phyloP scores from a whole-genome alignment of 345 rosid species.

The Euphorbia peplus region DNA sequence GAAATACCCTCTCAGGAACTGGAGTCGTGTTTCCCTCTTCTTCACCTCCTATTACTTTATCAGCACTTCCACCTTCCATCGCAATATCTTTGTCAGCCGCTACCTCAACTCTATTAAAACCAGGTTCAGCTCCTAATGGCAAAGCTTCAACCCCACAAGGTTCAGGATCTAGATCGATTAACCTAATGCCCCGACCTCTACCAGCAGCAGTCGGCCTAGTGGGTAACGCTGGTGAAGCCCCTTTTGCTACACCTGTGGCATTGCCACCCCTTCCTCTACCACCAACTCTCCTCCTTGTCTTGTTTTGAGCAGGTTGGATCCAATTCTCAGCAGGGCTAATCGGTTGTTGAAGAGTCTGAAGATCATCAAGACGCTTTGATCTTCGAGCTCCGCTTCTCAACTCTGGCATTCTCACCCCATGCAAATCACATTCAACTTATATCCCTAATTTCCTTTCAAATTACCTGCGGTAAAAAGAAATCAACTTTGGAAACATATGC shows the following conservation, averaged over 20 bases:
- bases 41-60: slow-evolving; percentile 65
- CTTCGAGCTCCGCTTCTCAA: slow-evolving; percentile 97
- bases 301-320: slow-evolving; percentile 61
- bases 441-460: slow-evolving; percentile 30
- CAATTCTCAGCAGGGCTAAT: slow-evolving; percentile 65
- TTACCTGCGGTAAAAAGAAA: slow-evolving; percentile 32
- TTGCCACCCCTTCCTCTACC: slow-evolving; percentile 89
- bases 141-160: slow-evolving; percentile 67
- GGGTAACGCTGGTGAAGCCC: slow-evolving; percentile 46
- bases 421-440: slow-evolving; percentile 56
- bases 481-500: not conserved
- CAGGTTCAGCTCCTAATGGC: slow-evolving; percentile 64
- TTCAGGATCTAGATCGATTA: slow-evolving; percentile 81
- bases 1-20: slow-evolving; percentile 80
- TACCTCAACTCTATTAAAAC: slow-evolving; percentile 60
- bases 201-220: slow-evolving; percentile 74
- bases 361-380: slow-evolving; percentile 83
- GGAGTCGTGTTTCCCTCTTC: slow-evolving; percentile 80
- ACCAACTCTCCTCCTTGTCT: slow-evolving; percentile 82
- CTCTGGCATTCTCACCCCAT: slow-evolving; percentile 98
- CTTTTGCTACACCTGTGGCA: slow-evolving; percentile 79
- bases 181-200: slow-evolving; percentile 83
- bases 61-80: slow-evolving; percentile 77
- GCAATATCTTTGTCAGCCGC: slow-evolving; percentile 78
- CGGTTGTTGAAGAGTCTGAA: slow-evolving; percentile 71